Base-by-base conservation (phyloP, 1,284 basidiomycete species). In the Phenoliferia sp. region DNA sequence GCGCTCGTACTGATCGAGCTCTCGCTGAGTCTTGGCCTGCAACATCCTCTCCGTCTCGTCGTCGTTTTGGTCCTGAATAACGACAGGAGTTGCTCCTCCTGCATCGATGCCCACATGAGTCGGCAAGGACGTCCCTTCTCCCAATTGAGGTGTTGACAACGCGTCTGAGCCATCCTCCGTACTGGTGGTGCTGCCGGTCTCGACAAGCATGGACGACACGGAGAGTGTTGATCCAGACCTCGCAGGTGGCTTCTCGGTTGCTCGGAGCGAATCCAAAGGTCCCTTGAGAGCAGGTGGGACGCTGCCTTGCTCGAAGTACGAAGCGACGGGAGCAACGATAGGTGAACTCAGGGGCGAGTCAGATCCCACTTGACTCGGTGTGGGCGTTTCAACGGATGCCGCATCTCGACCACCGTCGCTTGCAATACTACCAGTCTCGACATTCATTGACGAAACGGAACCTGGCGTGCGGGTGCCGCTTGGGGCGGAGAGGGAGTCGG, bases 381-480 rank as follows among this genome's bases (percentile, higher is more conserved):
- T 54, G 22, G 62, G 19, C 26, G 56, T 52, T 10, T 36, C 39
- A 26, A 32, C 35, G 36, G 31, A 35, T 16, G 63, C 32, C n/a
- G 59, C 57, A 28, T 31, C 31, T 35, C 44, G 44, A 15, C 22
- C 65, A 15, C 57, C 59, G 29, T 69, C 71, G 61, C 63, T 66
- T 33, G 54, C 58, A 31, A 66, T 29, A 39, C 66, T 68, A 12
- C 71, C 71, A 4, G 65, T 68, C 54, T 73, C 71, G 61, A 73
- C 71, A 31, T 60, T 57, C 69, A 73, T 66, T 0, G 64, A 66
- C 19, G 69, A 71, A 19, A 69, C 67, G 4, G 70, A 72, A 22
- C 62, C 44, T 22, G 70, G 68, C 3, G 70, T 69, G 55, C 59
- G 65, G 15, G 63, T 28, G n/a, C 54, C 66, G 3, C 59, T 19